A percentile compares a stretch with the other conserved stretches of the same genome.
phyloP scores from a whole-genome alignment of 1,284 basidiomycete species.

The Butyriboletus appendiculatus region DNA sequence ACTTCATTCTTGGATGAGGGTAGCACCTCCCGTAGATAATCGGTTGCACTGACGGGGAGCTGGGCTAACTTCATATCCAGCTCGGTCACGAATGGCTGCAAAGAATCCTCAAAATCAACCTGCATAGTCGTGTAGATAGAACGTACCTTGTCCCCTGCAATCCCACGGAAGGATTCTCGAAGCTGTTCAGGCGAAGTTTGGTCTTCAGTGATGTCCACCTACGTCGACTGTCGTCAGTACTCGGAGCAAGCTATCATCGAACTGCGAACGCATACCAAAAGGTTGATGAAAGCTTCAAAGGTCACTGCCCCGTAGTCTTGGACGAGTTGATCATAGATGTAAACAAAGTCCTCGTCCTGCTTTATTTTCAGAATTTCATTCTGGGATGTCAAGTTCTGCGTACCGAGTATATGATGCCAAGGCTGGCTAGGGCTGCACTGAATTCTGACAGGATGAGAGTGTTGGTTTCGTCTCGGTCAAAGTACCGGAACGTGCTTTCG shows the following conservation, averaged over 20 bases:
- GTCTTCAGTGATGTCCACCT: slow-evolving; percentile 96
- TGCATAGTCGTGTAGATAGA: not conserved
- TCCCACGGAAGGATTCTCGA: slow-evolving; percentile 90
- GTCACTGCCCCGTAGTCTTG: slow-evolving; percentile 87
- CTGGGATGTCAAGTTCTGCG: slow-evolving; percentile 18
- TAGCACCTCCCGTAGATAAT: slow-evolving; percentile 82
- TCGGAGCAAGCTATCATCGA: not conserved
- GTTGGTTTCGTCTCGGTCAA: slow-evolving; percentile 92
- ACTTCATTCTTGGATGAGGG: slow-evolving; percentile 52
- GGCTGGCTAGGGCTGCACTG: slow-evolving; percentile 89
- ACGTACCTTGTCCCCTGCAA: slow-evolving; percentile 86
- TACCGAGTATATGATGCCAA: slow-evolving; percentile 92
- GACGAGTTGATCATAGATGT: slow-evolving; percentile 84
- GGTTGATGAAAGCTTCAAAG: slow-evolving; percentile 94
- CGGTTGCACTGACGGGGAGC: slow-evolving; percentile 76
- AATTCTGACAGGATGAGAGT: slow-evolving; percentile 86
- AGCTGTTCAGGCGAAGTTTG: slow-evolving; percentile 93
- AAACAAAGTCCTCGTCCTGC: slow-evolving; percentile 85
- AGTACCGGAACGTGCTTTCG: slow-evolving; percentile 96
- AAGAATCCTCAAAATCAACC: slow-evolving; percentile 11
- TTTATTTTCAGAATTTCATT: slow-evolving; percentile 6
- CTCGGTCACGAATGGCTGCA: slow-evolving; percentile 90
- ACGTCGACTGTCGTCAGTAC: slow-evolving; percentile 5
- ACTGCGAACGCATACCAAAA: slow-evolving; percentile 60
- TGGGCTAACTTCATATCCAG: slow-evolving; percentile 89